A percentile compares a stretch with the other conserved stretches of the same genome.
These are phyloP conservation scores for Guyanaporus albipodus DNA, from an alignment of 768 basidiomycete genomes.

Conservation along the genomic window DNA sequence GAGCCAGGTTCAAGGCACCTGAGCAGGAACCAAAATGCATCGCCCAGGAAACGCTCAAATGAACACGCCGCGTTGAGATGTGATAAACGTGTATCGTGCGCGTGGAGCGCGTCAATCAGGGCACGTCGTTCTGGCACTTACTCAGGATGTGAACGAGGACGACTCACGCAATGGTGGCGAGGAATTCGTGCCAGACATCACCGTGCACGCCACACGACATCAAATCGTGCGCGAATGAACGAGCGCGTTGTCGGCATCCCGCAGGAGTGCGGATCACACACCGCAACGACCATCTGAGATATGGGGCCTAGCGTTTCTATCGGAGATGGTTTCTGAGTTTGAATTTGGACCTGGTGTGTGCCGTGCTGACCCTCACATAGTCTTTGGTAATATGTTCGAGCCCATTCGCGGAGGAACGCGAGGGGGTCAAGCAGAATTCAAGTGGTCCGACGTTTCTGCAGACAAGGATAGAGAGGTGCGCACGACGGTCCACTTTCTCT, in stretches of 20 bases:
- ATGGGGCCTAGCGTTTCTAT: constrained; percentile 4
- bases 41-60: not conserved
- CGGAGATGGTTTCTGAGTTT: constrained; percentile 19
- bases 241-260: constrained; percentile 21
- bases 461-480: constrained; percentile 90
- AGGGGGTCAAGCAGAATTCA: constrained; percentile 89
- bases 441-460: constrained; percentile 85
- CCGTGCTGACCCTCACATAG: not conserved
- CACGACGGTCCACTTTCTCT: not conserved
- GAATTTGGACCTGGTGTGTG: constrained; percentile 4
- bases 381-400: constrained; percentile 58
- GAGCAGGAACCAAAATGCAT: not conserved
- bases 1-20: too few relatives aligned
- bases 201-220: constrained; percentile 8
- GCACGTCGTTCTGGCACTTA: constrained; percentile 2
- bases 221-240: not conserved
- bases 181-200: not conserved
- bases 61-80: not conserved
- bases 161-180: constrained; percentile 3
- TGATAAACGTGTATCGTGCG: not conserved
- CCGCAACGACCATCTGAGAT: constrained; percentile 20
- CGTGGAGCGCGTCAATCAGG: not conserved
- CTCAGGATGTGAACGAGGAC: too few relatives aligned
- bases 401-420: constrained; percentile 86
- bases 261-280: constrained; percentile 17